A percentile compares a stretch with the other conserved stretches of the same genome.
Conservation (phyloP, 352 stramenopile species). For the Globisporangium sylvaticum region DNA sequence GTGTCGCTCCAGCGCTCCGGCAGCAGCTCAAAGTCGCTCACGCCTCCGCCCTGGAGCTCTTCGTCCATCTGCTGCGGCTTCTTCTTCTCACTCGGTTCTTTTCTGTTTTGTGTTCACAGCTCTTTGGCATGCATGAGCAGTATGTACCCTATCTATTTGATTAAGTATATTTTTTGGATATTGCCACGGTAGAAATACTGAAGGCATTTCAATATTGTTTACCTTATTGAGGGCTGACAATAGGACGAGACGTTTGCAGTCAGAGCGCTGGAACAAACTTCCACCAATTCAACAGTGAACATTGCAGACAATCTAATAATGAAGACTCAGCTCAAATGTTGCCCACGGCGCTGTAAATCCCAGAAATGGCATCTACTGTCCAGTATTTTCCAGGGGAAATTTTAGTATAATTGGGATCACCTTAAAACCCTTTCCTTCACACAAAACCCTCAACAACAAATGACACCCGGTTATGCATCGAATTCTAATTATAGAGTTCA, state of each 20-base stretch:
- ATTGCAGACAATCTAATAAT: too few relatives aligned
- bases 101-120: background rate
- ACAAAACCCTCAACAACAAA: too few relatives aligned
- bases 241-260: background rate
- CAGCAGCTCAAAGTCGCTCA: slow-evolving; percentile 3
- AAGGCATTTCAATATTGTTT: background rate
- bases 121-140: background rate
- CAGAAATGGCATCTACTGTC: too few relatives aligned
- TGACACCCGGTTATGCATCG: too few relatives aligned
- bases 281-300: background rate
- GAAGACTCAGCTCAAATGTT: too few relatives aligned
- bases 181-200: background rate
- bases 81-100: background rate
- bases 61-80: background rate
- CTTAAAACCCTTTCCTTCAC: too few relatives aligned
- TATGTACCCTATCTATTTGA: background rate
- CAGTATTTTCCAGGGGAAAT: too few relatives aligned
- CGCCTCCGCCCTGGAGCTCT: background rate
- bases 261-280: background rate
- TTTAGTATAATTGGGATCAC: too few relatives aligned
- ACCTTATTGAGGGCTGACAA: background rate
- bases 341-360: too few relatives aligned
- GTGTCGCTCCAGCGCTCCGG: slow-evolving; percentile 5
- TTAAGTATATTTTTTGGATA: background rate
- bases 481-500: too few relatives aligned